phyloP scores from a whole-genome alignment of 2,329 filamentous ascomycete species.

The Colletotrichum eleusines region DNA sequence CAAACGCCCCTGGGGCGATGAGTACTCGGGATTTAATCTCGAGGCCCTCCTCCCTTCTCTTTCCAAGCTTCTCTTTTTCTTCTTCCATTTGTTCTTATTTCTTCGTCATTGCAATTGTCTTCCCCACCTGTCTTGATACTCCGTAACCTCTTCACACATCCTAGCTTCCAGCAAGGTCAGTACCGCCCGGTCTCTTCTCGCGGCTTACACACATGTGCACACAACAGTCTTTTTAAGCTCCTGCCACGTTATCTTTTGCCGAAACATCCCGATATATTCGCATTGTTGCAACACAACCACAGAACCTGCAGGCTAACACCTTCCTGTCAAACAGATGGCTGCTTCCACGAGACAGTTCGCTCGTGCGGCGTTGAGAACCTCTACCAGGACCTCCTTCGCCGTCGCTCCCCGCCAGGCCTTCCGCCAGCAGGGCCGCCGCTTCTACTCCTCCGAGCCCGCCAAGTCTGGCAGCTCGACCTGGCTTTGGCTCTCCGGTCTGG shows the following conservation, averaged over 20 bases:
- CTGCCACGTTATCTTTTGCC: conserved; percentile 13
- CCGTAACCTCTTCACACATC: not conserved
- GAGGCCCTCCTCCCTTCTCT: conserved; percentile 1
- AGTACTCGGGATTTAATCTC: conserved; percentile 29
- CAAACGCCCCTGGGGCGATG: conserved; percentile 38
- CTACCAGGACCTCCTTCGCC: conserved; percentile 70
- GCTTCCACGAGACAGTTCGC: conserved; percentile 58
- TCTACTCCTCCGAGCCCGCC: conserved; percentile 79
- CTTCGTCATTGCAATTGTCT: conserved; percentile 11
- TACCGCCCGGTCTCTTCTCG: conserved; percentile 1
- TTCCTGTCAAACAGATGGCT: conserved; percentile 25
- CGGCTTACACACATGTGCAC: conserved; percentile 11
- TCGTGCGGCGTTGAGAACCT: conserved; percentile 70
- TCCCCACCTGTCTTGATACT: conserved; percentile 18
- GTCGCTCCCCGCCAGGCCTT: conserved; percentile 74
- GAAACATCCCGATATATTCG: conserved; percentile 10
- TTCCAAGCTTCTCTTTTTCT: not conserved
- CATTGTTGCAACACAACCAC: not conserved
- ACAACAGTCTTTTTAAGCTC: conserved; percentile 22
- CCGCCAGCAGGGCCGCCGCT: conserved; percentile 80
- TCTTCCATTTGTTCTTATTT: not conserved
- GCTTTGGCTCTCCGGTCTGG: conserved; percentile 70
- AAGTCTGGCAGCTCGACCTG: conserved; percentile 63
- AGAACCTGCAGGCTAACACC: not conserved
- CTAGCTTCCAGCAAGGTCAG: conserved; percentile 32